Base-by-base conservation (phyloP, 148 eudicot species). In the Vaccinium darrowii region DNA sequence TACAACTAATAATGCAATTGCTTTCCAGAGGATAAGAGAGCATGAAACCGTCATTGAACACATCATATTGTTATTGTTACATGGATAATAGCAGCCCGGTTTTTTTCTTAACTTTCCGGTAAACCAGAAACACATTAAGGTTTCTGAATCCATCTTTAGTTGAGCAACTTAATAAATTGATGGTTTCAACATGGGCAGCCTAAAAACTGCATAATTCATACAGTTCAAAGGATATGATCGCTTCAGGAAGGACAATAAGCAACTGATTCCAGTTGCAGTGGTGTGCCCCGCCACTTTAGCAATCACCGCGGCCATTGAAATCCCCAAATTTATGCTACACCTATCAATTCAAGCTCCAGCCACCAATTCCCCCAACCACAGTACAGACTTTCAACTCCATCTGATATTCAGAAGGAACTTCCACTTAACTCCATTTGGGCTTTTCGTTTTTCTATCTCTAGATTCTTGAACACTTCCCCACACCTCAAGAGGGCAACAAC, bases 311-410 rank as follows among this genome's bases (percentile, higher is more conserved):
- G 13, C 7, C 52, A 18, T n/a, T 23, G 80, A 78, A 51, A 8
- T 53, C 13, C 43, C 58, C 62, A 7, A 52, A 25, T 52, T 15
- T 52, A 53, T 1, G 57, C 25, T 78, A 13, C 15, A 13, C 62
- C 81, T 25, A 51, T 13, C 62, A 53, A 25, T 51, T 78, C 81
- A 43, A 78, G 81, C 36, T 78, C 43, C 62, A 78, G 63, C 19
- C 36, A 74, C 79, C 79, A 21, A 78, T 52, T 15, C 81, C 11
- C 81, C 81, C 27, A 23, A 7, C 18, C 39, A 14, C 7, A 21
- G 21, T 51, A 27, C 15, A 7, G 27, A 50, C 15, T 52, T 56
- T 25, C 33, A 49, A 8, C 13, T 18, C 27, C 36, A 49, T 8
- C 56, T 30, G 30, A n/a, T 50, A 49, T 3, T 73, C 77, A 15